Conservation (phyloP, 169 alveolate genomes). For the Babesia gibsoni region DNA sequence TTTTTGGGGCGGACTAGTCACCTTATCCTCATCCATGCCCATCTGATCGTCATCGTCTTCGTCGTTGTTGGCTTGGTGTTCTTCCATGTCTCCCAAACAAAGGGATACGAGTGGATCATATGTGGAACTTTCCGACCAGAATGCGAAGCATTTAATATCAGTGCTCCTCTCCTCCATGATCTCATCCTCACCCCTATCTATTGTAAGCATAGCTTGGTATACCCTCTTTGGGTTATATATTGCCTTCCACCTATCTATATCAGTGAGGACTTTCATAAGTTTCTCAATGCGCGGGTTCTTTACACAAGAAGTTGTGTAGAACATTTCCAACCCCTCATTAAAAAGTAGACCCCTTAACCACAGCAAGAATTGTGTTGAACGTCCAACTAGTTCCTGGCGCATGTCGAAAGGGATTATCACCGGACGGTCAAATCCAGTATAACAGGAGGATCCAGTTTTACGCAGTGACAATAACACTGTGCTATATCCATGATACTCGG, state of each 20-base stretch:
- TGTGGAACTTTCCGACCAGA: conserved; percentile 37
- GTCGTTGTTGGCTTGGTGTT: not conserved
- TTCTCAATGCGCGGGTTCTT: not conserved
- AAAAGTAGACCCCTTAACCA: not conserved
- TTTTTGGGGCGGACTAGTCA: not conserved
- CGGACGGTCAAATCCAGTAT: not conserved
- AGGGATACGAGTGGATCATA: not conserved
- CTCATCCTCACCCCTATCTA: not conserved
- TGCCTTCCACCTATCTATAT: conserved; percentile 42
- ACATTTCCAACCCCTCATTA: too few relatives aligned
- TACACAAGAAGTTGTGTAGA: not conserved
- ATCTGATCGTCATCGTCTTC: not conserved
- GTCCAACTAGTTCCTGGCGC: conserved; percentile 5
- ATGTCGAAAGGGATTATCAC: conserved; percentile 11
- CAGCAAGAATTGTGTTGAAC: not conserved
- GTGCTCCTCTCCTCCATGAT: not conserved
- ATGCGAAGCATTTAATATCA: conserved; percentile 1
- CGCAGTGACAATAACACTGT: too few relatives aligned
- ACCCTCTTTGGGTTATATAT: conserved; percentile 13
- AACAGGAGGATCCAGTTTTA: too few relatives aligned
- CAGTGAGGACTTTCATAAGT: conserved; percentile 13
- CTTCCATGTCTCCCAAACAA: not conserved
- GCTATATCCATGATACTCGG: too few relatives aligned
- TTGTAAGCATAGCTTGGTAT: conserved; percentile 35
- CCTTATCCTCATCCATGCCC: not conserved